These are phyloP conservation scores for Chlamydomonas sphaeroides DNA, from an alignment of 139 green algal genomes.

Conservation along the genomic window DNA sequence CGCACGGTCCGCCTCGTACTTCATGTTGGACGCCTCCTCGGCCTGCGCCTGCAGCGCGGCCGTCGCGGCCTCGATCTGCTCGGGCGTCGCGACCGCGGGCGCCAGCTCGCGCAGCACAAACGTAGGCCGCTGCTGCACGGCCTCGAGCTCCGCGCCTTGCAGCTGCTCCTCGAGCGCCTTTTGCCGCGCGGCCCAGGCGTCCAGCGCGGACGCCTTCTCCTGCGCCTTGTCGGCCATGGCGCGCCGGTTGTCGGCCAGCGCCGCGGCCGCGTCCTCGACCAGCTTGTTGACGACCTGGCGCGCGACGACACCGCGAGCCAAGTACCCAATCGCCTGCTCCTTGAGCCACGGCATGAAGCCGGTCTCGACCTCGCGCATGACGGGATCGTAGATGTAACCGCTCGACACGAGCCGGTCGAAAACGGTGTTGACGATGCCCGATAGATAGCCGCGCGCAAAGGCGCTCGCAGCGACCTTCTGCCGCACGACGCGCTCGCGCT, in stretches of 20 bases:
- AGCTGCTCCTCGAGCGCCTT: slow-evolving; percentile 23
- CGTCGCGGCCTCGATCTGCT: slow-evolving; percentile 41
- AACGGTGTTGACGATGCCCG: slow-evolving; percentile 75
- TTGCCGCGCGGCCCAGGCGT: slow-evolving; percentile 48
- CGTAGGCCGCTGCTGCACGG: slow-evolving; percentile 45
- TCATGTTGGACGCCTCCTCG: slow-evolving; percentile 51
- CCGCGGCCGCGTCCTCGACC: slow-evolving; percentile 42
- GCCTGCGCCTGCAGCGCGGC: slow-evolving; percentile 48
- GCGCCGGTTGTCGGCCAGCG: neutral
- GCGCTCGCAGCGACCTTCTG: slow-evolving; percentile 75
- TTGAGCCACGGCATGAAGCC: slow-evolving; percentile 85
- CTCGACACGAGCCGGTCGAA: slow-evolving; percentile 71
- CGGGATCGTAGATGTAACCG: slow-evolving; percentile 86
- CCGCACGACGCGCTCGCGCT: slow-evolving; percentile 70
- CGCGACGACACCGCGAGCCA: slow-evolving; percentile 52
- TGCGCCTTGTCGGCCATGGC: slow-evolving; percentile 32
- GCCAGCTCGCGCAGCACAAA: slow-evolving; percentile 60
- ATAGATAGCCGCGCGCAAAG: slow-evolving; percentile 86
- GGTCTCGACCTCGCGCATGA: slow-evolving; percentile 78
- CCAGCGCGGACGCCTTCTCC: slow-evolving; percentile 14
- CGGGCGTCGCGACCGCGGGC: slow-evolving; percentile 26
- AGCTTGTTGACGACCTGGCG: slow-evolving; percentile 55
- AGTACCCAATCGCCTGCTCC: slow-evolving; percentile 60
- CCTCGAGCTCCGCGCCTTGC: slow-evolving; percentile 49
- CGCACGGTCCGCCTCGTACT: slow-evolving; percentile 49